These are phyloP conservation scores for Phytophthora parvispora DNA, from an alignment of 352 stramenopile species.

Conservation along the genomic window DNA sequence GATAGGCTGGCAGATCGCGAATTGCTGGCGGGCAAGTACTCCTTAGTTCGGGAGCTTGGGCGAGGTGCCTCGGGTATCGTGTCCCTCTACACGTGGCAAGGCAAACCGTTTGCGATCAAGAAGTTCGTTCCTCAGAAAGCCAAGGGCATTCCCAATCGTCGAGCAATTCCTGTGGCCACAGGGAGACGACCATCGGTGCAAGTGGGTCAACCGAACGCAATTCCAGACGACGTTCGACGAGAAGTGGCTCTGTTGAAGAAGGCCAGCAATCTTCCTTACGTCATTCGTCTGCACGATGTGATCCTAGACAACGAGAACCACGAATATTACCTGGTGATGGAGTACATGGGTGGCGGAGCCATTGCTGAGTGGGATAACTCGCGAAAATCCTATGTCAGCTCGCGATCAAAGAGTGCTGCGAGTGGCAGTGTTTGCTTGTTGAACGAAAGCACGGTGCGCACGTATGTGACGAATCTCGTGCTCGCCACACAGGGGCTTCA, in stretches of 20 bases:
- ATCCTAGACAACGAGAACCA: constrained; percentile 70
- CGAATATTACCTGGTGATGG: constrained; percentile 85
- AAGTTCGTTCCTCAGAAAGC: constrained; percentile 74
- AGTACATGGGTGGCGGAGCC: constrained; percentile 86
- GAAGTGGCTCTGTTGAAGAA: constrained; percentile 87
- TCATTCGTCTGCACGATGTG: constrained; percentile 80
- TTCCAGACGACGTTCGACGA: constrained; percentile 71
- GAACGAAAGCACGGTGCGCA: constrained; percentile 55
- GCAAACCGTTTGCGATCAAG: constrained; percentile 73
- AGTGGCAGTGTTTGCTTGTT: constrained; percentile 45
- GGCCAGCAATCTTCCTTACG: constrained; percentile 67
- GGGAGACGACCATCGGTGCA: constrained; percentile 20
- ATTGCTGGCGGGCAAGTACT: constrained; percentile 72
- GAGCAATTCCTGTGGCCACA: constrained; percentile 34
- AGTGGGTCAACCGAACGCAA: constrained; percentile 13
- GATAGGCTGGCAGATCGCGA: constrained; percentile 65
- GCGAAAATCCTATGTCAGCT: constrained; percentile 69
- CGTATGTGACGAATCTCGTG: constrained; percentile 69
- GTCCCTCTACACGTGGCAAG: constrained; percentile 79
- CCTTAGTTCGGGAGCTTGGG: constrained; percentile 78
- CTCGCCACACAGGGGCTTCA: constrained; percentile 84
- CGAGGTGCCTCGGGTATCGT: constrained; percentile 76
- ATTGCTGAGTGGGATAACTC: constrained; percentile 84
- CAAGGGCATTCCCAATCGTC: constrained; percentile 60
- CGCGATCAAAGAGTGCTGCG: constrained; percentile 40